A percentile compares a stretch with the other conserved stretches of the same genome.
Conservation (phyloP, 2,329 filamentous ascomycete genomes). For the Cordyceps farinosa region DNA sequence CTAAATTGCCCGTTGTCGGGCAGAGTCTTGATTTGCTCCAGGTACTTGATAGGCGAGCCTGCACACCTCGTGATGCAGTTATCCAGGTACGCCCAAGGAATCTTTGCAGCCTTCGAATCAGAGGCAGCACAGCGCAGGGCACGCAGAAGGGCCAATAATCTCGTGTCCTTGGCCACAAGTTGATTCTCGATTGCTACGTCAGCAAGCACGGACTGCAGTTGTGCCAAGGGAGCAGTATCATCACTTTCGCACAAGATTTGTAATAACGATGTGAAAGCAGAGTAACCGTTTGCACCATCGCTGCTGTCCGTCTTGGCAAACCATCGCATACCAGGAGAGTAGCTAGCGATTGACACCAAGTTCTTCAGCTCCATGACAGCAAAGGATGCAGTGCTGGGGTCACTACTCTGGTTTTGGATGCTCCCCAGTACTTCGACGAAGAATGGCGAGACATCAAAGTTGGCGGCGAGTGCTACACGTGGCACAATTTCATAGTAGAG, state of each 20-base stretch:
- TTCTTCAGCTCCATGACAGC: slow-evolving; percentile 74
- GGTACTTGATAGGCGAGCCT: slow-evolving; percentile 75
- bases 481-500: slow-evolving; percentile 85
- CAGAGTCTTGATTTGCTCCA: slow-evolving; percentile 61
- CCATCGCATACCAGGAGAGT: slow-evolving; percentile 85
- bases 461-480: slow-evolving; percentile 73
- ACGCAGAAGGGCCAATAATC: slow-evolving; percentile 46
- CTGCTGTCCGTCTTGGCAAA: slow-evolving; percentile 69
- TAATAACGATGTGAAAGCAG: slow-evolving; percentile 70
- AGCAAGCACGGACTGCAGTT: slow-evolving; percentile 53
- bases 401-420: slow-evolving; percentile 52
- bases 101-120: slow-evolving; percentile 31
- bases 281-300: slow-evolving; percentile 39
- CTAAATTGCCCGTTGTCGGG: slow-evolving; percentile 39
- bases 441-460: slow-evolving; percentile 80
- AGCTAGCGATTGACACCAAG: slow-evolving; percentile 73
- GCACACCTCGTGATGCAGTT: slow-evolving; percentile 76
- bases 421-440: slow-evolving; percentile 65
- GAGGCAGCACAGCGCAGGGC: slow-evolving; percentile 27
- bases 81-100: slow-evolving; percentile 70
- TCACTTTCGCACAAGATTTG: slow-evolving; percentile 38
- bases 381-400: slow-evolving; percentile 50
- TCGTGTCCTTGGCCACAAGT: slow-evolving; percentile 53
- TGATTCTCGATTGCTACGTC: slow-evolving; percentile 63
- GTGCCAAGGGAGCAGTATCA: slow-evolving; percentile 33